phyloP scores from a whole-genome alignment of 148 eudicot species.

The Fagopyrum esculentum region DNA sequence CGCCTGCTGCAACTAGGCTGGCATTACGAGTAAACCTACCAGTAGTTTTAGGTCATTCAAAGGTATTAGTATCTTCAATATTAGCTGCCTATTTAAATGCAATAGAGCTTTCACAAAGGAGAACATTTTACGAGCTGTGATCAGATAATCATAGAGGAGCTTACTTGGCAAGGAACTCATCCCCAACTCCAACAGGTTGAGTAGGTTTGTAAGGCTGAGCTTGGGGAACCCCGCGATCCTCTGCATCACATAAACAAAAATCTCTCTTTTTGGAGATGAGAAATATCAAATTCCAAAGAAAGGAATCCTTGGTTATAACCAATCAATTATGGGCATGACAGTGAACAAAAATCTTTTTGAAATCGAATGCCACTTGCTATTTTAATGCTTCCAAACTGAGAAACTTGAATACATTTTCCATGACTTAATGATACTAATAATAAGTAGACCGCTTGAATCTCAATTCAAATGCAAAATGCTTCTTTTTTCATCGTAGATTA shows the following conservation, averaged over 20 bases:
- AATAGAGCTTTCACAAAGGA: not conserved
- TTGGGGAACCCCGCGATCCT: slow-evolving; percentile 39
- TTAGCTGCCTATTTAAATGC: not conserved
- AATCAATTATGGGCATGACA: not conserved
- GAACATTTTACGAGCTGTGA: not conserved
- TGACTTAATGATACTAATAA: not conserved
- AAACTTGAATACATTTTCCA: not conserved
- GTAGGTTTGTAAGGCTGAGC: slow-evolving; percentile 50
- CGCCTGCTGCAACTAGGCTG: slow-evolving; percentile 75
- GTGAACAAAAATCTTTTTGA: not conserved
- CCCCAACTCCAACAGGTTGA: slow-evolving; percentile 36
- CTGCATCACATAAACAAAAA: slow-evolving; percentile 15
- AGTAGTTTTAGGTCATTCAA: not conserved
- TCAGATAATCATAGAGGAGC: slow-evolving; percentile 11
- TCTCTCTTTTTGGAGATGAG: not conserved
- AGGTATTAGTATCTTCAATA: slow-evolving; percentile 9
- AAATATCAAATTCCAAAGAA: not conserved
- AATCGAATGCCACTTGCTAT: not conserved
- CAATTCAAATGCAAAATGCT: not conserved
- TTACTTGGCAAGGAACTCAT: slow-evolving; percentile 76
- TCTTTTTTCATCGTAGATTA: not conserved
- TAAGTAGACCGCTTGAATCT: not conserved
- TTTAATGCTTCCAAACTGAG: not conserved
- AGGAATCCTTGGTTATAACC: not conserved
- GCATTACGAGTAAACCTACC: slow-evolving; percentile 85